Percentiles rank a stretch among this genome's conserved stretches.
Evolutionary conservation across 2,329 filamentous ascomycete species (phyloP).

Genomic region (Alternaria novae-zelandiae): DNA sequence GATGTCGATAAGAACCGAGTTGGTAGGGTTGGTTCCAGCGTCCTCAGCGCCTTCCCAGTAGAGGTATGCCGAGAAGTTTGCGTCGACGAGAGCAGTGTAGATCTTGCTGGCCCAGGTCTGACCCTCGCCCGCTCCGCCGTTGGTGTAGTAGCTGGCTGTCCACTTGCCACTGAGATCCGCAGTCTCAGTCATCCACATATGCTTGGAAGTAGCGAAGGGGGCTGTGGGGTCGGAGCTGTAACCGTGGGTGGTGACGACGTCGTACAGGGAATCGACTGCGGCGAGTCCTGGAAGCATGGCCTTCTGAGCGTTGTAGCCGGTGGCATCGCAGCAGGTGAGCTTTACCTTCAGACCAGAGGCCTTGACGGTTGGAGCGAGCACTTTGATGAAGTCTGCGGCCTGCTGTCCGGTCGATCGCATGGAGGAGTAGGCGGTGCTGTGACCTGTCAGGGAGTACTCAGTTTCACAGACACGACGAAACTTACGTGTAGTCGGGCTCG

Average conservation of each 20-base stretch:
- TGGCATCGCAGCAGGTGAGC: background rate
- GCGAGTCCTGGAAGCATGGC: background rate
- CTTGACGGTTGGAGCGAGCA: background rate
- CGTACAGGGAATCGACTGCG: background rate
- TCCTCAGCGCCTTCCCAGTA: background rate
- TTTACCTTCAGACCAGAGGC: background rate
- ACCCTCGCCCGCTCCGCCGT: background rate
- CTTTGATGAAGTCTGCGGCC: background rate
- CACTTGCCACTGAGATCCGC: background rate
- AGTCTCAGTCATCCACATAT: background rate
- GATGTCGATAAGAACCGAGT: background rate
- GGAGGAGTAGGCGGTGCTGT: background rate
- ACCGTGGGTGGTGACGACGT: background rate
- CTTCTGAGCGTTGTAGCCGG: background rate
- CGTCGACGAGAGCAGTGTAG: background rate
- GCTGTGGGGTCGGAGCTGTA: background rate
- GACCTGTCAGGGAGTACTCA: too few relatives aligned
- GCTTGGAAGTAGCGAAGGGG: background rate
- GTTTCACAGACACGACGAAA: too few relatives aligned
- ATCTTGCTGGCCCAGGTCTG: background rate
- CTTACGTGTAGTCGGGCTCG: background rate
- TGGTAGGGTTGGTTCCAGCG: background rate
- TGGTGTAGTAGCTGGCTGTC: background rate
- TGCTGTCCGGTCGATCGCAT: background rate
- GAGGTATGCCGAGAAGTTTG: background rate